Conservation (phyloP, 2,329 filamentous ascomycete genomes). For the Colletotrichum musae region DNA sequence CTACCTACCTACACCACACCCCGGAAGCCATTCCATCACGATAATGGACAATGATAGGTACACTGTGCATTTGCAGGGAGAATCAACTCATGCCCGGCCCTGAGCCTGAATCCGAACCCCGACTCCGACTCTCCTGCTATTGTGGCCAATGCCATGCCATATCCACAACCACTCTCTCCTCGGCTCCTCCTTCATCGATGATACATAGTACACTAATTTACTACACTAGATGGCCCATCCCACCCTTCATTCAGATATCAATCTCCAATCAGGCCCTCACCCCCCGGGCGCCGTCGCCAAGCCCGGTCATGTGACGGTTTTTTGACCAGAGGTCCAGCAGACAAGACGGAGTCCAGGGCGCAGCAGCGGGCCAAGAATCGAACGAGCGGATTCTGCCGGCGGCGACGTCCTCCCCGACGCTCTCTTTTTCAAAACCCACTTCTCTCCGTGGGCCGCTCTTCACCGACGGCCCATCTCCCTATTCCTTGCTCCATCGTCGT, state of each 20-base stretch:
- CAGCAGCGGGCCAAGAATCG: conserved; percentile 11
- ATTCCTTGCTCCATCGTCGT: conserved; percentile 11
- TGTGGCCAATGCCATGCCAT: neutral
- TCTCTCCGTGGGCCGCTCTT: conserved; percentile 26
- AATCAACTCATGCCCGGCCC: neutral
- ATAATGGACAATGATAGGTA: too few relatives aligned
- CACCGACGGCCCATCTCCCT: conserved; percentile 19
- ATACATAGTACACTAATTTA: neutral
- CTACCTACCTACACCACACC: too few relatives aligned
- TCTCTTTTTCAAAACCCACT: conserved; percentile 14
- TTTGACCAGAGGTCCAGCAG: neutral
- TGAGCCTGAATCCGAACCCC: neutral
- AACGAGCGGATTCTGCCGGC: conserved; percentile 9
- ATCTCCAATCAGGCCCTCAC: conserved; percentile 4
- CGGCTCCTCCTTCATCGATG: conserved; percentile 1
- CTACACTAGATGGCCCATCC: neutral
- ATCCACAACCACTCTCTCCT: conserved; percentile 17
- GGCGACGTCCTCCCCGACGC: conserved; percentile 11
- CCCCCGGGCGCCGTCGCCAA: conserved; percentile 34
- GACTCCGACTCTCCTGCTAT: neutral
- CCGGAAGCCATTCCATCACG: too few relatives aligned
- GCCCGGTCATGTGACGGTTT: conserved; percentile 23
- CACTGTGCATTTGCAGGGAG: neutral
- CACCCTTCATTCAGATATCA: conserved; percentile 20
- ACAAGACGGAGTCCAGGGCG: conserved; percentile 21